Base-by-base conservation (phyloP, 129 eudicot genomes). In the Solidago caesia region DNA sequence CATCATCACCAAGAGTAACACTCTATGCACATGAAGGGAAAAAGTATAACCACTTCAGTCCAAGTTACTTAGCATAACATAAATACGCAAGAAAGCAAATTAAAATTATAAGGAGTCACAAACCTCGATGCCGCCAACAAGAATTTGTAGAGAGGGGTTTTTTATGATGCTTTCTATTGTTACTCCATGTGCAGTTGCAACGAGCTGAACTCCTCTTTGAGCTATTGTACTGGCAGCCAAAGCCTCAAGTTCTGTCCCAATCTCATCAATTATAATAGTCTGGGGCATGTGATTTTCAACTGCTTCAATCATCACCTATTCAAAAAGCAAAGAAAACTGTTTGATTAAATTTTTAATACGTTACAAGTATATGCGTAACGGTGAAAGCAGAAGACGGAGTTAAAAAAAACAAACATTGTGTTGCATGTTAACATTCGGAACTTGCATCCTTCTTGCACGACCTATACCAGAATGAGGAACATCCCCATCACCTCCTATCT, bases 41-140 rank as follows among this genome's bases (percentile, higher is more conserved):
- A 39, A 42, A 60, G 8, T 12, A 57, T 12, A 12, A 46, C 55
- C 68, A 53, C 47, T 66, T 59, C 61, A 56, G 61, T 15, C 29
- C 21, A 56, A 56, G 61, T 13, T 29, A 63, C 44, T 27, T 29
- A 66, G 7, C 53, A 58, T 47, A 10, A 49, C 51, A 49, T 9
- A 63, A 33, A 33, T 39, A 16, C 42, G 52, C 7, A 73, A 39
- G 25, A 56, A 45, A 44, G 29, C 45, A 72, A 49, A 68, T n/a
- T 25, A 70, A 60, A 48, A 46, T 29, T 45, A 53, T 47, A 7
- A 51, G 67, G 77, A 51, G 25, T 63, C 10, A 46, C 46, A 46
- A 64, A 94, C 98, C 98, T 94, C 98, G 47, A 94, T 90, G 78
- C 88, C 98, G 79, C 98, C 98, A 77, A 94, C 97, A 84, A 94